Conservation (phyloP, 805 yeast species). For the Cyberlindnera subsufficiens region DNA sequence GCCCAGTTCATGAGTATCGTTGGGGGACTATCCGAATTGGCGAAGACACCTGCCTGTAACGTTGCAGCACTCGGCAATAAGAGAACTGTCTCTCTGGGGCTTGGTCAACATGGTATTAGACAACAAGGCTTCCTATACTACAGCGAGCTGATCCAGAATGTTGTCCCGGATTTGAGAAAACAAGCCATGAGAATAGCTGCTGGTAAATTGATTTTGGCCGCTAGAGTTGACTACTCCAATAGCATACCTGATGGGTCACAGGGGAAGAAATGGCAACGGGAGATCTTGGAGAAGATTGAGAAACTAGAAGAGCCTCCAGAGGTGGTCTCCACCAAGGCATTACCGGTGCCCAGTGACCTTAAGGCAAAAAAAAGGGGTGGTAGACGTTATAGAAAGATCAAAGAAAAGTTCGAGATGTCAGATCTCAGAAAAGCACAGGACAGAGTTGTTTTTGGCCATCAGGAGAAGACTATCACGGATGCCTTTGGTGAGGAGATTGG, state of each 20-base stretch:
- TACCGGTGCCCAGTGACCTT: slow-evolving; percentile 65
- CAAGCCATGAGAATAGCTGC: slow-evolving; percentile 76
- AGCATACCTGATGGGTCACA: slow-evolving; percentile 37
- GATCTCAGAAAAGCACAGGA: slow-evolving; percentile 81
- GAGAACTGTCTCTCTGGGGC: slow-evolving; percentile 31
- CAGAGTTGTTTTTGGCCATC: slow-evolving; percentile 74
- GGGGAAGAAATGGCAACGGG: slow-evolving; percentile 56
- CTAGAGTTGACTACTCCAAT: slow-evolving; percentile 66
- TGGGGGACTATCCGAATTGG: slow-evolving; percentile 64
- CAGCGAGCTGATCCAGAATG: slow-evolving; percentile 50
- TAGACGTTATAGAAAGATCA: slow-evolving; percentile 66
- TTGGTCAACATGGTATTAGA: slow-evolving; percentile 41
- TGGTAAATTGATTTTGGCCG: slow-evolving; percentile 75
- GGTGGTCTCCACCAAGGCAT: slow-evolving; percentile 48
- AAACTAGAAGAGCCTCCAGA: slow-evolving; percentile 78
- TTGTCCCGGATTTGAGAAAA: slow-evolving; percentile 52
- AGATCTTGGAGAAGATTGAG: slow-evolving; percentile 58
- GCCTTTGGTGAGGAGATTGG: slow-evolving; percentile 80
- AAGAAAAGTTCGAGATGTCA: slow-evolving; percentile 74
- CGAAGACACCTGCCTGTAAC: slow-evolving; percentile 77
- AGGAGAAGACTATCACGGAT: slow-evolving; percentile 57
- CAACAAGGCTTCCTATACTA: slow-evolving; percentile 68
- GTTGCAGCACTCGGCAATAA: slow-evolving; percentile 69
- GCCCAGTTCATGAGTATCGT: slow-evolving; percentile 64
- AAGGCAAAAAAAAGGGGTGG: slow-evolving; percentile 87